Evolutionary conservation across 345 rosid species (phyloP).

Genomic region (Dipteronia dyeriana): DNA sequence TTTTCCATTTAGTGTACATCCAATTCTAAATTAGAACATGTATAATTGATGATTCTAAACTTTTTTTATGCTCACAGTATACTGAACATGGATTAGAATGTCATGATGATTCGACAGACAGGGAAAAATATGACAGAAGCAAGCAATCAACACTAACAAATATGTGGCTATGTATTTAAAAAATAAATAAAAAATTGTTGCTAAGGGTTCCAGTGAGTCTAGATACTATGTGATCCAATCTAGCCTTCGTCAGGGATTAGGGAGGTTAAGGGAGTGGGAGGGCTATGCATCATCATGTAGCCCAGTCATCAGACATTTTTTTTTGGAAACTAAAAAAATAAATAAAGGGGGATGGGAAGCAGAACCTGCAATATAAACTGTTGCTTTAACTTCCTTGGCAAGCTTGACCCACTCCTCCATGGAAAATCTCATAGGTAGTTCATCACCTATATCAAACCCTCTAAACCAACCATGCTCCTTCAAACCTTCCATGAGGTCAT

Average conservation of each 20-base stretch:
- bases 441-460: conserved; percentile 82
- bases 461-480: conserved; percentile 70
- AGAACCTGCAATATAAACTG: conserved; percentile 89
- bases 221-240: neutral
- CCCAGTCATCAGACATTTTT: neutral
- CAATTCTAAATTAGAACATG: neutral
- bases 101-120: neutral
- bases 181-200: neutral
- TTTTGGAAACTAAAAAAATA: neutral
- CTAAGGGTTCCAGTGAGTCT: neutral
- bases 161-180: neutral
- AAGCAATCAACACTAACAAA: neutral
- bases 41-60: neutral
- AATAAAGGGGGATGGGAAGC: conserved; percentile 11
- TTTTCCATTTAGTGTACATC: neutral
- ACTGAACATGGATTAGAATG: neutral
- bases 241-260: conserved; percentile 2
- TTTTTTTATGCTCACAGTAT: neutral
- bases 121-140: conserved; percentile 9
- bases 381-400: conserved; percentile 68
- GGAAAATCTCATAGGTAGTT: conserved; percentile 55
- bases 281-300: neutral
- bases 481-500: conserved; percentile 71
- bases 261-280: neutral
- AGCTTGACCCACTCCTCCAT: conserved; percentile 72